Conservation (phyloP, 331 rosid genomes). For the Acacia concinna region DNA sequence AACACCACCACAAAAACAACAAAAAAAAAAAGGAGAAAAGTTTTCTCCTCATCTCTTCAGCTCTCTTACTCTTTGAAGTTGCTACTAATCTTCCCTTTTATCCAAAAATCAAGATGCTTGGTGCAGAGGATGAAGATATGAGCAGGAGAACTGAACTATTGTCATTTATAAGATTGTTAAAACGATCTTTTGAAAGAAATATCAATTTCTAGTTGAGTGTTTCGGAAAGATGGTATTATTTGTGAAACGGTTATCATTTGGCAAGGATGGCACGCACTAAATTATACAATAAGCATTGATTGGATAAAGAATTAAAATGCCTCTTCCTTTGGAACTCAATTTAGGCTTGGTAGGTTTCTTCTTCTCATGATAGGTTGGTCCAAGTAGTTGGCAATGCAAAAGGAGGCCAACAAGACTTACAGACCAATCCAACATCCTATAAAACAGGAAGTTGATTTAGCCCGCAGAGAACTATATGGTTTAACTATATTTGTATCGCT, state of each 20-base stretch:
- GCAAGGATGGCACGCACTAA: slow-evolving; percentile 4
- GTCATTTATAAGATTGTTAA: not conserved
- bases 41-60: not conserved
- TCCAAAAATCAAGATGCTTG: not conserved
- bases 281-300: not conserved
- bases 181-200: not conserved
- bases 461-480: not conserved
- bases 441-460: not conserved
- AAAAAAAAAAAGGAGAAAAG: not conserved
- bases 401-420: not conserved
- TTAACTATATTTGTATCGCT: not conserved
- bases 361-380: not conserved
- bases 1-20: too few relatives aligned
- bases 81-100: not conserved
- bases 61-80: not conserved
- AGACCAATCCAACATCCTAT: not conserved
- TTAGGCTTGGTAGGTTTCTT: not conserved
- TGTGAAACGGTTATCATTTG: not conserved
- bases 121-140: not conserved
- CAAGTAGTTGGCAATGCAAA: not conserved
- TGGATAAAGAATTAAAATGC: not conserved
- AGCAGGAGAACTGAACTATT: not conserved
- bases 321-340: not conserved
- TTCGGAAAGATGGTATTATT: not conserved
- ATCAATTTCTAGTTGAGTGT: not conserved